phyloP scores from a whole-genome alignment of 345 rosid genomes.

The Corchorus olitorius region DNA sequence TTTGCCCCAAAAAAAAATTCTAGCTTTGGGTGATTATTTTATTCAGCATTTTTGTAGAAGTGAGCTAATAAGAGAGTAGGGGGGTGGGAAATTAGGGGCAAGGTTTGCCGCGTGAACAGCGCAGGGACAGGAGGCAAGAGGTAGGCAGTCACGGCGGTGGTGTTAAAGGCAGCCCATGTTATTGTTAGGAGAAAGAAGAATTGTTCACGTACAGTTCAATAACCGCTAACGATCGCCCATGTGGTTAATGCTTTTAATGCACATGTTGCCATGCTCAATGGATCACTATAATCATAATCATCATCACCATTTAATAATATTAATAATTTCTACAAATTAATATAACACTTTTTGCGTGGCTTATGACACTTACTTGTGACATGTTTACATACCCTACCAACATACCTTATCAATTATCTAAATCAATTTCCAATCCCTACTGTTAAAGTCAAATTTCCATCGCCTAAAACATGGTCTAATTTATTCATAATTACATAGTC shows the following conservation, averaged over 20 bases:
- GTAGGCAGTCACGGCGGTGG: slow-evolving; percentile 20
- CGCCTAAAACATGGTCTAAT: not conserved
- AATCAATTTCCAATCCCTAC: not conserved
- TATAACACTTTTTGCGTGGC: not conserved
- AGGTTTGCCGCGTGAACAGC: slow-evolving; percentile 35
- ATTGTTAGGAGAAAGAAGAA: not conserved
- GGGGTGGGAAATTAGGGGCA: too few species aligned
- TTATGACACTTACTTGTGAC: not conserved
- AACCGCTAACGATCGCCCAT: slow-evolving; percentile 19
- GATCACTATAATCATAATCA: not conserved
- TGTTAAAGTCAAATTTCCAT: not conserved
- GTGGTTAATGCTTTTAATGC: slow-evolving; percentile 37
- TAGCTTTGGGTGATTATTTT: not conserved
- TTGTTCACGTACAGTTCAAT: not conserved
- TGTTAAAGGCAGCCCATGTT: slow-evolving; percentile 5
- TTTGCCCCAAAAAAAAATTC: not conserved
- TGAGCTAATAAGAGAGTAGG: too few species aligned
- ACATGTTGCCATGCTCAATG: slow-evolving; percentile 35
- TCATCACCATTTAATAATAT: not conserved
- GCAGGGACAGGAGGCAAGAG: slow-evolving; percentile 26
- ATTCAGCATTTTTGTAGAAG: not conserved
- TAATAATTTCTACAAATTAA: too few species aligned
- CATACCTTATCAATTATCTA: not conserved
- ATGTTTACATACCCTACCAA: not conserved
- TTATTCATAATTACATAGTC: too few species aligned